A percentile compares a stretch with the other conserved stretches of the same genome.
These are phyloP conservation scores for Thermothielavioides terrestris DNA, from an alignment of 495 filamentous ascomycete species.

Conservation along the genomic window DNA sequence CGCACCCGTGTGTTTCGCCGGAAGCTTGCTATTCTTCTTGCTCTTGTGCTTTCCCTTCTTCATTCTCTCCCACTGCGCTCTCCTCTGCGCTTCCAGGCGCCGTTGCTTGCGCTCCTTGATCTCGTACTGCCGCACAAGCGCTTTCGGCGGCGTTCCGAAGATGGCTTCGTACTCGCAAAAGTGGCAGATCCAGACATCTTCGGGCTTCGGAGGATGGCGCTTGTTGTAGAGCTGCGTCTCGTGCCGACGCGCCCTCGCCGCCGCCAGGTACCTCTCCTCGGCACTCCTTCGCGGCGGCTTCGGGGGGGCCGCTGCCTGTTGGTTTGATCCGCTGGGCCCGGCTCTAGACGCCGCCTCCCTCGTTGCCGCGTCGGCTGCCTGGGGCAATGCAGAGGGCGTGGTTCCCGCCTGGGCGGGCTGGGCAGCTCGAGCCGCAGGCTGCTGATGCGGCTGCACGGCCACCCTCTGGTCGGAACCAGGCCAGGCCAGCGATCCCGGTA, in stretches of 20 bases:
- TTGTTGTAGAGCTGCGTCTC: conserved; percentile 51
- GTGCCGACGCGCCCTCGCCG: conserved; percentile 32
- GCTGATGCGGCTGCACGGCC: conserved; percentile 2
- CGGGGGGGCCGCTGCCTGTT: conserved; percentile 1
- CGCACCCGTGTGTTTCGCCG: conserved; percentile 47
- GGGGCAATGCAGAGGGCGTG: neutral
- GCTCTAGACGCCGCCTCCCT: conserved; percentile 10
- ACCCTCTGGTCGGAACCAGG: conserved; percentile 46
- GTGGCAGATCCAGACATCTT: conserved; percentile 91
- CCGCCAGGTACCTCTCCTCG: conserved; percentile 15
- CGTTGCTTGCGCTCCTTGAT: conserved; percentile 84
- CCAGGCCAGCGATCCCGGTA: conserved; percentile 40
- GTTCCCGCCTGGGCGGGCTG: conserved; percentile 9
- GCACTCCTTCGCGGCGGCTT: conserved; percentile 17
- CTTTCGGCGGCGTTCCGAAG: conserved; percentile 71
- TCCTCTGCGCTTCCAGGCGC: conserved; percentile 71
- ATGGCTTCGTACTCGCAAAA: conserved; percentile 86
- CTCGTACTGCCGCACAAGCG: conserved; percentile 85
- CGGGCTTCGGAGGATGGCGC: conserved; percentile 61
- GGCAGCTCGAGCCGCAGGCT: neutral
- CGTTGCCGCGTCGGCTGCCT: neutral
- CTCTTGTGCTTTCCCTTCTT: conserved; percentile 90
- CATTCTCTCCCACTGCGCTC: conserved; percentile 80
- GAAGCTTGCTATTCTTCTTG: conserved; percentile 55
- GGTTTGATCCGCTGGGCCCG: neutral